Evolutionary conservation across 257 asterid species (phyloP).

Genomic region (Fraxinus cuspidata): DNA sequence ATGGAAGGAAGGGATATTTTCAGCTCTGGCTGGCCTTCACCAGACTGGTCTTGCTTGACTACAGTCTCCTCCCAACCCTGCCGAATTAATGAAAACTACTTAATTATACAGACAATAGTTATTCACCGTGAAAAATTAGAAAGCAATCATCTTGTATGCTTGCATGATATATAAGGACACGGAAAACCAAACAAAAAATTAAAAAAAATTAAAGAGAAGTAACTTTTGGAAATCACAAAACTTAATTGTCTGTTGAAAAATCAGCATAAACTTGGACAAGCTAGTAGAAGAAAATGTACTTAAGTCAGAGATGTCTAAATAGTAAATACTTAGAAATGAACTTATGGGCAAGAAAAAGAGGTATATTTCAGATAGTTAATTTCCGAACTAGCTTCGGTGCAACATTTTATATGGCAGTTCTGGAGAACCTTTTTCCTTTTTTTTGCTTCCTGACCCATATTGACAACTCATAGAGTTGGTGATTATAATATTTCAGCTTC

Average conservation of each 20-base stretch:
- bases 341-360: background rate
- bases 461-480: background rate
- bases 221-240: background rate
- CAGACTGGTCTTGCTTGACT: slow-evolving; percentile 76
- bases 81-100: slow-evolving; percentile 29
- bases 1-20: slow-evolving; percentile 90
- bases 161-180: slow-evolving; percentile 13
- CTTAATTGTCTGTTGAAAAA: background rate
- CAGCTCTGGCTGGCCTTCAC: slow-evolving; percentile 74
- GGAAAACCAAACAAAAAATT: background rate
- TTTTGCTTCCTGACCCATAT: background rate
- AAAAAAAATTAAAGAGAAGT: slow-evolving; percentile 6
- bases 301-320: background rate
- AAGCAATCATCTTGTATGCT: slow-evolving; percentile 18
- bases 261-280: background rate
- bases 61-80: slow-evolving; percentile 99
- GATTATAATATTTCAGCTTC: background rate
- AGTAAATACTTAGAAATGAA: background rate
- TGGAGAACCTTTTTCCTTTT: background rate
- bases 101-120: slow-evolving; percentile 20
- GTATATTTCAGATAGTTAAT: background rate
- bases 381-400: background rate
- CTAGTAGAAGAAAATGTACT: background rate
- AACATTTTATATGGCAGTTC: background rate
- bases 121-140: background rate